These are phyloP conservation scores for Diaporthe helianthi DNA, from an alignment of 2,329 filamentous ascomycete species.

Conservation along the genomic window DNA sequence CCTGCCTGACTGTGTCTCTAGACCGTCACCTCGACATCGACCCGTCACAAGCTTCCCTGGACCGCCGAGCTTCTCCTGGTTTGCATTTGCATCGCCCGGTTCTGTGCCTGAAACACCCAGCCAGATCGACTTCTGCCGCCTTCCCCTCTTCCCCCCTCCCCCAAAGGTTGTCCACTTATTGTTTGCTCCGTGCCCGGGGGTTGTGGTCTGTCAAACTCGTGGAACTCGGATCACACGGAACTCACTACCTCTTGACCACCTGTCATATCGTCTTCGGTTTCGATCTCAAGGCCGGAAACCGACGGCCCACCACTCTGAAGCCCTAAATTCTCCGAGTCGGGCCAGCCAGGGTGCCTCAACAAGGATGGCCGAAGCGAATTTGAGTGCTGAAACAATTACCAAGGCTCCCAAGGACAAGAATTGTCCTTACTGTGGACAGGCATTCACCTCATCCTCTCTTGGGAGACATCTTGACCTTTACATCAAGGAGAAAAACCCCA, in stretches of 20 bases:
- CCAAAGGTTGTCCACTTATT: not conserved
- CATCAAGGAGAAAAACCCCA: constrained; percentile 92
- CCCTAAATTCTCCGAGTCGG: constrained; percentile 4
- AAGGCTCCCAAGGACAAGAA: constrained; percentile 80
- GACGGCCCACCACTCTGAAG: constrained; percentile 3
- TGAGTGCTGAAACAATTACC: constrained; percentile 48
- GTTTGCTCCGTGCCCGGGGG: not conserved
- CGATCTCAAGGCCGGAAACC: constrained; percentile 8
- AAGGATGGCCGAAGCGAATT: constrained; percentile 41
- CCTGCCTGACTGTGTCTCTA: constrained; percentile 9
- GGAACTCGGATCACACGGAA: not conserved
- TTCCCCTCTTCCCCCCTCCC: not conserved
- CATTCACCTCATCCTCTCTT: constrained; percentile 92
- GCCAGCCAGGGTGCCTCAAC: constrained; percentile 14
- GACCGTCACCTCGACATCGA: constrained; percentile 6
- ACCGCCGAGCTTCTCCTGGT: constrained; percentile 1
- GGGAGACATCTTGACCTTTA: constrained; percentile 94
- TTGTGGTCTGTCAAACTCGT: not conserved
- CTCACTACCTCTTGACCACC: not conserved
- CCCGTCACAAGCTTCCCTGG: not conserved
- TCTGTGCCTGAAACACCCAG: not conserved
- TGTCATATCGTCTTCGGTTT: not conserved
- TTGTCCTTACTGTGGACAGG: constrained; percentile 87
- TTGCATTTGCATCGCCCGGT: not conserved
- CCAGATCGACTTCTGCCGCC: not conserved